Base-by-base conservation (phyloP, 1,139 yeast species). In the Suhomyces ambrosiae region DNA sequence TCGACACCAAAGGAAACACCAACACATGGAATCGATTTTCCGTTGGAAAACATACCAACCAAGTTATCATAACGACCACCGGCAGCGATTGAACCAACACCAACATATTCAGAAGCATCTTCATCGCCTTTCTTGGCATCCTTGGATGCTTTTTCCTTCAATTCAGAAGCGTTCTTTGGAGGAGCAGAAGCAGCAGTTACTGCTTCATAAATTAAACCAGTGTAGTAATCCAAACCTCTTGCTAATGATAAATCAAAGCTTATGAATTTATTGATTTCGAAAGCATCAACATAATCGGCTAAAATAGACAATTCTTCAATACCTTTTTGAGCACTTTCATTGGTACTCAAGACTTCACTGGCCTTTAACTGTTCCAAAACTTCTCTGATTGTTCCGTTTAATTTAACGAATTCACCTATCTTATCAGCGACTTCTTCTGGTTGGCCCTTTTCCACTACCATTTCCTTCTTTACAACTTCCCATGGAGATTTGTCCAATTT, bases 31-130 rank as follows among this genome's bases (percentile, higher is more conserved):
- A 92, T 89, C 18, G 92, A 84, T 66, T 89, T 88, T 49, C 92
- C 92, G 56, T 80, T 82, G 45, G 96, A 83, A 63, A 92, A 92
- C 97, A 92, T 92, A 49, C 96, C 96, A 23, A 92, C 97, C 46
- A 92, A 76, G 53, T 86, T 84, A 62, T 92, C 98, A 64, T 92
- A 92, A 64, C 98, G 86, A 49, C 98, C 98, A 67, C 98, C 98
- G 30, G 96, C 98, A 40, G 96, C 96, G 53, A 92, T 88, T 7
- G 97, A 90, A 19, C 98, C 98, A 35, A 92, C 97, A 53, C 98
- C 98, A 34, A 92, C 97, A 54, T 86, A 88, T 48, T 88, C 97
- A 35, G 95, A 86, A 38, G 96, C 96, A 65, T 92, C 98, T 50
- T 89, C 97, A 13, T 30, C 40, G 9, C 35, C 38, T 23, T 57